These are phyloP conservation scores for Piper betle DNA, from an alignment of 164 flowering plant species.

Conservation along the genomic window DNA sequence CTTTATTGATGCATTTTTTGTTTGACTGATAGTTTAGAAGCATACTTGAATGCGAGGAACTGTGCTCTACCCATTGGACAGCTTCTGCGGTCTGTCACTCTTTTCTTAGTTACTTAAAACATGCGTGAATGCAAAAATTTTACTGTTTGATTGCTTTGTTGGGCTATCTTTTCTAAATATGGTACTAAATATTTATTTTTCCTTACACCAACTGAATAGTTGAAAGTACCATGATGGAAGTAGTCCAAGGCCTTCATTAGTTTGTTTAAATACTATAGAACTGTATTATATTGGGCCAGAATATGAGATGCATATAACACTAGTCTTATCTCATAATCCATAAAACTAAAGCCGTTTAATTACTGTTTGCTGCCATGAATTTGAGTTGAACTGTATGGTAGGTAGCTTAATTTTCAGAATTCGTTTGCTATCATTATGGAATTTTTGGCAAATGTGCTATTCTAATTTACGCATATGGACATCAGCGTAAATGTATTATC, in stretches of 20 bases:
- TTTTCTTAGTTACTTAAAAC: background rate
- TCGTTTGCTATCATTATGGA: background rate
- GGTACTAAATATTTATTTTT: background rate
- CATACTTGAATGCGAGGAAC: conserved; percentile 76
- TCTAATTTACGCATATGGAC: too few species aligned
- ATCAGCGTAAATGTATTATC: background rate
- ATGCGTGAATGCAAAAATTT: background rate
- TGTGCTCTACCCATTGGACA: conserved; percentile 68
- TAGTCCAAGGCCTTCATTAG: background rate
- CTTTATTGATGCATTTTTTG: background rate
- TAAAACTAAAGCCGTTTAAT: too few species aligned
- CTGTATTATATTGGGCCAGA: background rate
- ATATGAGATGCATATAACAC: too few species aligned
- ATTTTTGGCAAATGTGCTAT: background rate
- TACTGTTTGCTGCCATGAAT: too few species aligned
- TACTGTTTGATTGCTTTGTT: background rate
- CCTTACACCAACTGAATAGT: too few species aligned
- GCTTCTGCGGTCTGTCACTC: conserved; percentile 66
- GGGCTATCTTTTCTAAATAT: background rate
- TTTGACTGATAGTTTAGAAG: conserved; percentile 42
- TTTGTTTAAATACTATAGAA: background rate
- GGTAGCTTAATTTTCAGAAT: background rate
- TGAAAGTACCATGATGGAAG: background rate
- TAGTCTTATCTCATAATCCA: too few species aligned
- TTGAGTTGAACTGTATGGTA: too few species aligned